Evolutionary conservation across 192 early-diverging fungal species (phyloP).

Genomic region (Coemansia sp.): DNA sequence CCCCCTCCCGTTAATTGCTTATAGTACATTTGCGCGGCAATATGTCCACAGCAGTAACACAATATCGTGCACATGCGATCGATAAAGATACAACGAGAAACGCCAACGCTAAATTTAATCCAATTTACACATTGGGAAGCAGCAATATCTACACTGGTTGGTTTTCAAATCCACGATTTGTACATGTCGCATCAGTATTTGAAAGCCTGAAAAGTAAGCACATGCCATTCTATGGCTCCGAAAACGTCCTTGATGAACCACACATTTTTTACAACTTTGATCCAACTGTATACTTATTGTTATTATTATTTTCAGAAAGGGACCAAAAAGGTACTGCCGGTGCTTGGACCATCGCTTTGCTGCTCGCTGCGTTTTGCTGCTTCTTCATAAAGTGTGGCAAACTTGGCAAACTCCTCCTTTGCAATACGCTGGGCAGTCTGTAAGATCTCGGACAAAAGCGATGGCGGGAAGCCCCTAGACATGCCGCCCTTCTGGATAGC

Average conservation of each 20-base stretch:
- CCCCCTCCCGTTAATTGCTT: background rate
- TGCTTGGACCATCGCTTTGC: constrained; percentile 37
- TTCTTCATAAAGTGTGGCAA: constrained; percentile 21
- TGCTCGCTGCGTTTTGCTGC: constrained; percentile 9
- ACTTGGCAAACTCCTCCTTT: constrained; percentile 27
- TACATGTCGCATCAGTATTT: too few relatives aligned
- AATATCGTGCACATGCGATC: background rate
- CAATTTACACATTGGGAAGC: too few relatives aligned
- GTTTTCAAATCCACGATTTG: too few relatives aligned
- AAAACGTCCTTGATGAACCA: too few relatives aligned
- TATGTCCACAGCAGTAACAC: background rate
- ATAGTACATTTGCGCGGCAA: background rate
- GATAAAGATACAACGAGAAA: background rate
- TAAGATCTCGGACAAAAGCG: constrained; percentile 43
- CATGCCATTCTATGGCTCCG: too few relatives aligned
- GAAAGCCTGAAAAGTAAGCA: too few relatives aligned
- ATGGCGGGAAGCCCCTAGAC: constrained; percentile 40
- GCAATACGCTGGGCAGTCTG: constrained; percentile 37
- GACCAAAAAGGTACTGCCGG: constrained; percentile 51
- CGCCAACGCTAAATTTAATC: background rate
- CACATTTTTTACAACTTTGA: background rate
- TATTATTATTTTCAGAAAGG: constrained; percentile 13
- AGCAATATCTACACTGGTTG: too few relatives aligned
- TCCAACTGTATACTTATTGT: background rate
- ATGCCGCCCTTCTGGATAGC: constrained; percentile 78